Evolutionary conservation across 2,329 filamentous ascomycete genomes (phyloP), one percentile per base, ranked within the genome.

Genomic region (Fusarium mexicanum): DNA sequence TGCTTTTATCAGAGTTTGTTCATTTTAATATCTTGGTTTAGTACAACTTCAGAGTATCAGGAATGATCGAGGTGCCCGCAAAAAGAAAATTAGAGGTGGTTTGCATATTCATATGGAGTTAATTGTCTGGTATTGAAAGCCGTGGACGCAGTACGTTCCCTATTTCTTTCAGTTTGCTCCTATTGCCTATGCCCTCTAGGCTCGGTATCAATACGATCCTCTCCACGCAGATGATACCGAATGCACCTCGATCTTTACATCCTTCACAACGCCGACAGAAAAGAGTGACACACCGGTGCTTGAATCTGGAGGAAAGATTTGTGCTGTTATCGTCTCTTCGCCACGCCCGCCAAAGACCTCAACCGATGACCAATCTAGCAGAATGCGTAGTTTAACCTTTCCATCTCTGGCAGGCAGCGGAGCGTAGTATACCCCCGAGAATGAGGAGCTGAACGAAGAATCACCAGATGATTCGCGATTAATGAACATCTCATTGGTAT

Each of bases 61-160:
- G 9, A 40, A 43, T 2, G 22, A 43, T 10, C 9, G 13, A 18
- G n/a, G 10, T 44, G 41, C 1, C 41, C n/a, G 14, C 1, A 24
- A 18, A 6, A 24, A 12, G 10, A 18, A 5, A 0, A 43, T 24
- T 12, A 12, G 1, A 24, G 41, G 18, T 2, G 3, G 6, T 8
- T 12, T 3, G 16, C n/a, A 24, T 18, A 6, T 44, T 14, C 6
- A 24, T 18, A 24, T 44, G 14, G 17, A 12, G 16, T 5, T 22
- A 12, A 44, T 24, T 26, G 12, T 20, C 44, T 14, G 5, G 29
- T 18, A 17, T 50, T 8, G 8, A 8, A 9, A n/a, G 20, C 10
- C 11, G 9, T 2, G 1, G 29, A 17, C 0, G 10, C 5, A n/a
- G 7, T n/a, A 12, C 10, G 5, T 6, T 17, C 0, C 3, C 4